Conservation (phyloP, 2,329 filamentous ascomycete genomes). For the Fusarium vanettenii region DNA sequence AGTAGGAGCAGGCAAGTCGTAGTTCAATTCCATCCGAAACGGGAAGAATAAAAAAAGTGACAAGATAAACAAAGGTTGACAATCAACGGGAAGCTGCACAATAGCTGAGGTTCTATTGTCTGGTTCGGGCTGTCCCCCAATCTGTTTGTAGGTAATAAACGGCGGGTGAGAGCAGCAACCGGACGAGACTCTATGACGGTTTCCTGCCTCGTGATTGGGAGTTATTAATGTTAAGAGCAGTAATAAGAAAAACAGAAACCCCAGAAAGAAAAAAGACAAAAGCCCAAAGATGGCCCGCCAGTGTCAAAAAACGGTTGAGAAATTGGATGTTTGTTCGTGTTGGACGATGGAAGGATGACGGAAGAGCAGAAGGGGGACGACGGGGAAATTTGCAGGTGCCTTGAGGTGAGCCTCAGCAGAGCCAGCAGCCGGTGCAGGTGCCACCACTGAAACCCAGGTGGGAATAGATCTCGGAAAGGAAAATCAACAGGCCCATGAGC, state of each 20-base stretch:
- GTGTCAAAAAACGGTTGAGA: neutral
- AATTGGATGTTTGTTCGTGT: neutral
- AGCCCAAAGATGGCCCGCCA: neutral
- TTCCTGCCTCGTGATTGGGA: neutral
- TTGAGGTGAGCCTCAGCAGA: neutral
- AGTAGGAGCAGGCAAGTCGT: neutral
- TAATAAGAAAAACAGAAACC: neutral
- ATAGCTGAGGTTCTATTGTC: constrained; percentile 27
- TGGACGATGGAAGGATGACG: constrained; percentile 4
- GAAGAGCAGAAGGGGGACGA: constrained; percentile 6
- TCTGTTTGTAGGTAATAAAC: constrained; percentile 4
- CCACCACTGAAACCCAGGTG: neutral
- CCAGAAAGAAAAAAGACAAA: constrained; percentile 9
- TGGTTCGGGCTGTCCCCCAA: neutral
- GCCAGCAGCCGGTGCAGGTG: neutral
- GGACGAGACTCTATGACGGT: constrained; percentile 1
- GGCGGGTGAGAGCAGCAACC: constrained; percentile 1
- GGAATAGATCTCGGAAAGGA: constrained; percentile 13
- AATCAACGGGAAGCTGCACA: constrained; percentile 7
- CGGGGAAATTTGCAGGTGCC: neutral
- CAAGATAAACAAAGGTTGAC: constrained; percentile 9
- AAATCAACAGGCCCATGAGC: neutral
- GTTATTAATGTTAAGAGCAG: neutral
- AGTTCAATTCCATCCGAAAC: neutral
- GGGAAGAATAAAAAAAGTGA: neutral